Evolutionary conservation across 2,329 filamentous ascomycete genomes (phyloP).

Genomic region (Kalmusia sp.): DNA sequence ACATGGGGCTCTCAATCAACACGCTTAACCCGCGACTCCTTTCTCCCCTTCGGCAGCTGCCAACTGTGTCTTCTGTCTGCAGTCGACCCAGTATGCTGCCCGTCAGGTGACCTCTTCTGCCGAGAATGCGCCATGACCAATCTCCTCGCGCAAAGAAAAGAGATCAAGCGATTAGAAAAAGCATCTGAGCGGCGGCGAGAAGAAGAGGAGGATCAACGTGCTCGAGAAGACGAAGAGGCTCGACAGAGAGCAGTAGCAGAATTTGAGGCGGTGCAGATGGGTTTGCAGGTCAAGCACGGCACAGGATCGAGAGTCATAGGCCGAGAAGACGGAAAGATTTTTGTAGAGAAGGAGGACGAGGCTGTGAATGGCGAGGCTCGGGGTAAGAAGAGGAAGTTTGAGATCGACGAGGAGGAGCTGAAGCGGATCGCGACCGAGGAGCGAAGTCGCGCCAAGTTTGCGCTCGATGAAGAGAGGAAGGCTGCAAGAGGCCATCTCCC

Average conservation of each 20-base stretch:
- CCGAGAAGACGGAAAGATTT: conserved; percentile 52
- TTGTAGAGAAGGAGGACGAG: conserved; percentile 49
- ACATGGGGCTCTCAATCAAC: conserved; percentile 84
- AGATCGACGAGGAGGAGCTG: conserved; percentile 80
- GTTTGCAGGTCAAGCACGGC: conserved; percentile 49
- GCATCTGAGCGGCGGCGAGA: conserved; percentile 66
- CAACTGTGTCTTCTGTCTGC: conserved; percentile 84
- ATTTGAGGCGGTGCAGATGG: conserved; percentile 86
- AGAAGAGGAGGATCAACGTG: conserved; percentile 67
- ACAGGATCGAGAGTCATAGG: conserved; percentile 48
- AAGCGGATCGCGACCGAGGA: conserved; percentile 73
- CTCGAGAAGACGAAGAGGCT: conserved; percentile 72
- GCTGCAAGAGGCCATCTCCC: conserved; percentile 73
- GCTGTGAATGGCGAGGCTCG: conserved; percentile 28
- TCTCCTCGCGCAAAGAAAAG: conserved; percentile 88
- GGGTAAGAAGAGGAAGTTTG: conserved; percentile 77
- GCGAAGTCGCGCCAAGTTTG: conserved; percentile 71
- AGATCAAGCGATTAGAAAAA: conserved; percentile 82
- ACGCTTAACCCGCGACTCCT: conserved; percentile 88
- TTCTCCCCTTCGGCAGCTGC: conserved; percentile 89
- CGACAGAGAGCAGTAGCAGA: conserved; percentile 74
- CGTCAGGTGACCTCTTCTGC: conserved; percentile 85
- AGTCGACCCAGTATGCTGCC: conserved; percentile 82
- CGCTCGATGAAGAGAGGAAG: conserved; percentile 73
- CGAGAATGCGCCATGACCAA: conserved; percentile 92